Evolutionary conservation across 176 grass and related monocot genomes (phyloP), one percentile per base, ranked within the genome.

Genomic region (Areca catechu): DNA sequence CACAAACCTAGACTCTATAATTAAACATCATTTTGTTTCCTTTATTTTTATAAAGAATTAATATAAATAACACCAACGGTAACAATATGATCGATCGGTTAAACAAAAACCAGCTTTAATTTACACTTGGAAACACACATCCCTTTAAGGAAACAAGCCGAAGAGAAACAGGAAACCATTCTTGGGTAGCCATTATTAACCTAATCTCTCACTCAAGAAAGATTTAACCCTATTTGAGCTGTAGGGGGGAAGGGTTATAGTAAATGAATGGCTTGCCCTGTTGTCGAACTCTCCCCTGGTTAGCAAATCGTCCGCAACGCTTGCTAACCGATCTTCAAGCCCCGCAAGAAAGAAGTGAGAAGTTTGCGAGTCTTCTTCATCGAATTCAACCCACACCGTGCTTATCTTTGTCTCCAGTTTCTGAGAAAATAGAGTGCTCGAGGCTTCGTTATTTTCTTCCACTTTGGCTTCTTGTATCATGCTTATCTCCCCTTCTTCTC

Each of bases 331-430:
- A 9, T 43, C 10, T 0, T 14, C 9, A 43, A 43, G 34, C 34
- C 34, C 10, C 0, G 34, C 2, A 0, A 43, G 34, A 12, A 12
- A 43, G 34, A 43, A 43, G 34, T 1, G 12, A 3, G 34, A 43
- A 43, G 9, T 43, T 12, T 43, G 34, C 14, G 34, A 43, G 34
- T 79, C 69, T 16, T 73, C 87, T 16, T 89, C 73, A 24, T 88
- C 80, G 58, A 98, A 92, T 63, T 80, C 76, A 0, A 98, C 84
- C 93, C 93, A 98, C 43, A 92, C 84, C n/a, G 84, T 85, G 81
- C 81, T 98, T 78, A 98, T 80, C 34, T 78, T 89, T 6, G 93
- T 80, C 81, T 98, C 79, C 10, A 43, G n/a, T 54, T 20, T 54
- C 5, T 9, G 5, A 19, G 53, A 20, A 54, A 54, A 54, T 18